Evolutionary conservation across 2,329 filamentous ascomycete species (phyloP).

Genomic region (Sarocladium brachiariae): DNA sequence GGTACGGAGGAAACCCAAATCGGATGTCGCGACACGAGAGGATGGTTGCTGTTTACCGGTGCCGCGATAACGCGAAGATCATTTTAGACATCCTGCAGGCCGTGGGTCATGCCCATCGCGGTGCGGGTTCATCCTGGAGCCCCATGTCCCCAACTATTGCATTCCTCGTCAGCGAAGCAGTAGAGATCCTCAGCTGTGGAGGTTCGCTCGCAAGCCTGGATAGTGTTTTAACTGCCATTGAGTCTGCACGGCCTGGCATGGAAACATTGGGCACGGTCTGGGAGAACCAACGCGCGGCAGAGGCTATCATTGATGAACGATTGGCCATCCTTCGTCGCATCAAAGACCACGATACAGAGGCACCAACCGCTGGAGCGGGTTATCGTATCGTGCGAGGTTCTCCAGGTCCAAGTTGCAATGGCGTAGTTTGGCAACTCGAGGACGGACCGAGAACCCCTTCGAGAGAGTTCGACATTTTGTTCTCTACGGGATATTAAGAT

Average conservation of each 20-base stretch:
- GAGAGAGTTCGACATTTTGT: slow-evolving; percentile 7
- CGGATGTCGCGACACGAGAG: slow-evolving; percentile 34
- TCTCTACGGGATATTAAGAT: neutral
- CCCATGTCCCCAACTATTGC: slow-evolving; percentile 56
- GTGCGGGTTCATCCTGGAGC: slow-evolving; percentile 22
- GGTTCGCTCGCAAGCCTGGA: slow-evolving; percentile 45
- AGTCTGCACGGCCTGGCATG: slow-evolving; percentile 45
- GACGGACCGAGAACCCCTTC: neutral
- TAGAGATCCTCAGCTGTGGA: slow-evolving; percentile 59
- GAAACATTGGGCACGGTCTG: slow-evolving; percentile 52
- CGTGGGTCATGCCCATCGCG: slow-evolving; percentile 30
- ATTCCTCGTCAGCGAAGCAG: slow-evolving; percentile 54
- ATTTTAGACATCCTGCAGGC: slow-evolving; percentile 41
- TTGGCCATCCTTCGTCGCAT: slow-evolving; percentile 28
- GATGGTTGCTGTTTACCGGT: slow-evolving; percentile 38
- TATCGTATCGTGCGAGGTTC: slow-evolving; percentile 3
- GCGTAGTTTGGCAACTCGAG: neutral
- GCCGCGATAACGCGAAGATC: slow-evolving; percentile 44
- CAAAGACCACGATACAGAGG: slow-evolving; percentile 21
- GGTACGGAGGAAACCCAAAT: slow-evolving; percentile 41
- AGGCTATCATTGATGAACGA: slow-evolving; percentile 36
- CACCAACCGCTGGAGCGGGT: slow-evolving; percentile 19
- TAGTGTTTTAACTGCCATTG: slow-evolving; percentile 46
- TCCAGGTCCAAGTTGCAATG: neutral
- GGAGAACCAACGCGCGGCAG: slow-evolving; percentile 48